Evolutionary conservation across 257 asterid genomes (phyloP).

Genomic region (Craterostigma plantagineum): DNA sequence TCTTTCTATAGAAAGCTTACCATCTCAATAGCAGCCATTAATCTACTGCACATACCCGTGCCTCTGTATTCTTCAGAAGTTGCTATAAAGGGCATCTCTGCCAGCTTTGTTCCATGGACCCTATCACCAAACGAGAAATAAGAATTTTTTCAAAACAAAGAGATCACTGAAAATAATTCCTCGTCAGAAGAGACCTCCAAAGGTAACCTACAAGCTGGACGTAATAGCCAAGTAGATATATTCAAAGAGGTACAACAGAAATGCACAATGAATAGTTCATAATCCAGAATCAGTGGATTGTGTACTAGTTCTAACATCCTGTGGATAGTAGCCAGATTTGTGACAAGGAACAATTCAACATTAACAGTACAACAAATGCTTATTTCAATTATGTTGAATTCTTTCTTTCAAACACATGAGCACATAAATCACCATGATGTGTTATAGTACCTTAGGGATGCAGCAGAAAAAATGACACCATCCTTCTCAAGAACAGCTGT

Average conservation of each 20-base stretch:
- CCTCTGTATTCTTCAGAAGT: constrained; percentile 23
- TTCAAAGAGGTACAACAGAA: too few species aligned
- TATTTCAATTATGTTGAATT: not conserved
- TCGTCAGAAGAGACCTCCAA: too few species aligned
- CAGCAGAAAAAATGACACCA: constrained; percentile 41
- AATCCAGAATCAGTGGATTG: too few species aligned
- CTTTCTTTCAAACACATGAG: not conserved
- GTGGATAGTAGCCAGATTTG: too few species aligned
- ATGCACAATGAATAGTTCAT: too few species aligned
- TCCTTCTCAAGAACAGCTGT: constrained; percentile 40
- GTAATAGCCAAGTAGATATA: not conserved
- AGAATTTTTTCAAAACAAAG: not conserved
- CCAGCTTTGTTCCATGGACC: constrained; percentile 37
- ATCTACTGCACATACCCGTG: constrained; percentile 1
- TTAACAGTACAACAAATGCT: too few species aligned
- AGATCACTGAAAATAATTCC: not conserved
- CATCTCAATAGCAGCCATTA: too few species aligned
- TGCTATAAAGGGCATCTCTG: constrained; percentile 56
- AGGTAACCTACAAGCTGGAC: too few species aligned
- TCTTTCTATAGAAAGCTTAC: too few species aligned
- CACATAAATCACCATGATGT: not conserved
- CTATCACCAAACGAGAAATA: constrained; percentile 7
- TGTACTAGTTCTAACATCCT: too few species aligned
- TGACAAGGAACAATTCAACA: too few species aligned
- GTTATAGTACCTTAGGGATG: constrained; percentile 27